Percentiles rank a stretch among this genome's conserved stretches.
Evolutionary conservation across 805 yeast species (phyloP).

Genomic region (Allodekkera sacchari): DNA sequence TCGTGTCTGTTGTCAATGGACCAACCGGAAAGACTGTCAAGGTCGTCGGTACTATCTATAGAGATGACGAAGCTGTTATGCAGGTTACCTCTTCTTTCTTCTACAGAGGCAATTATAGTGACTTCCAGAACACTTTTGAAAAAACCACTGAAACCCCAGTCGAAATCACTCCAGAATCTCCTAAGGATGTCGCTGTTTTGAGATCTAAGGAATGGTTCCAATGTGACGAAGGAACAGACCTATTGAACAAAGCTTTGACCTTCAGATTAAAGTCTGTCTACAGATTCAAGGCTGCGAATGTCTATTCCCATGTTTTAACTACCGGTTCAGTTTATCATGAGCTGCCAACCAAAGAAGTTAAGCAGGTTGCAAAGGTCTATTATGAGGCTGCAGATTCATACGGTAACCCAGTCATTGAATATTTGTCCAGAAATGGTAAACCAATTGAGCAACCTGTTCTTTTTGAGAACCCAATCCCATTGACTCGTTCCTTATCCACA

Average conservation of each 20-base stretch:
- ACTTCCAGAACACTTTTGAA: conserved; percentile 88
- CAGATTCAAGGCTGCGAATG: conserved; percentile 66
- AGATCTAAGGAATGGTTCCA: conserved; percentile 98
- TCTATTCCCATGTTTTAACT: conserved; percentile 74
- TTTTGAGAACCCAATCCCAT: conserved; percentile 86
- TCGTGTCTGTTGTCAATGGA: conserved; percentile 83
- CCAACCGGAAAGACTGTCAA: conserved; percentile 93
- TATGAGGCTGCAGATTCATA: conserved; percentile 88
- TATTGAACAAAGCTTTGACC: conserved; percentile 72
- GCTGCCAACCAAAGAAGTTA: conserved; percentile 83
- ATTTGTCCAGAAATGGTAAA: conserved; percentile 82
- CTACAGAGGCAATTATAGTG: conserved; percentile 87
- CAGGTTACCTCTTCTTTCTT: conserved; percentile 93
- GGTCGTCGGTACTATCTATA: conserved; percentile 80
- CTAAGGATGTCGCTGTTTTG: conserved; percentile 89
- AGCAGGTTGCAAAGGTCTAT: conserved; percentile 73
- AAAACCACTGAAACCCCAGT: conserved; percentile 81
- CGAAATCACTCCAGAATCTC: conserved; percentile 60
- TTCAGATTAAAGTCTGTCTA: conserved; percentile 85
- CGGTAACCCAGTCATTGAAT: conserved; percentile 97
- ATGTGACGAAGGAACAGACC: conserved; percentile 59
- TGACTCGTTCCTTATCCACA: conserved; percentile 53
- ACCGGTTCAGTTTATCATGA: conserved; percentile 81
- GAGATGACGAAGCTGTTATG: conserved; percentile 75
- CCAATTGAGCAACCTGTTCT: conserved; percentile 90